These are phyloP conservation scores for Echinosophora koreensis DNA, from an alignment of 306 rosid genomes.

Conservation along the genomic window DNA sequence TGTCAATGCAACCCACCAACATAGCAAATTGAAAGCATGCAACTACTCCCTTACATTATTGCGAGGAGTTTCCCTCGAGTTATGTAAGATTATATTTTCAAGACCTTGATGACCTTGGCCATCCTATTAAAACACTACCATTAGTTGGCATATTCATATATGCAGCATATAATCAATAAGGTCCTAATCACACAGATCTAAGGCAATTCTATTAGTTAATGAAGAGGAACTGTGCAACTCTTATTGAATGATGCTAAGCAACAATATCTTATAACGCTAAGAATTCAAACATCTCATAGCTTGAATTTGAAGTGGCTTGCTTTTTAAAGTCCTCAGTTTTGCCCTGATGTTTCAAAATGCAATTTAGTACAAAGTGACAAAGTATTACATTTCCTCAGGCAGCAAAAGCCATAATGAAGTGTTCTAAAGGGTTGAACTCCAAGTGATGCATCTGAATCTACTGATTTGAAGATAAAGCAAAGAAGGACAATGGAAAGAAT, in stretches of 20 bases:
- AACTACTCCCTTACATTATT: background rate
- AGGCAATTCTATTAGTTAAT: background rate
- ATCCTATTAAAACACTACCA: too few species aligned
- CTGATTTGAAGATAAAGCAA: slow-evolving; percentile 9
- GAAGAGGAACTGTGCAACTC: background rate
- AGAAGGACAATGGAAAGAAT: slow-evolving; percentile 20
- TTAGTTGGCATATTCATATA: too few species aligned
- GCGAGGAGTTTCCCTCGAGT: background rate
- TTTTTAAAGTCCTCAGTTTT: background rate
- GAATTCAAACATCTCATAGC: slow-evolving; percentile 26
- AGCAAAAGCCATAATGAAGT: background rate
- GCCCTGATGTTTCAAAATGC: slow-evolving; percentile 20
- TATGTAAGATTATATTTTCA: background rate
- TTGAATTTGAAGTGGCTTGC: slow-evolving; percentile 13
- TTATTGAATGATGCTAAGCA: slow-evolving; percentile 31
- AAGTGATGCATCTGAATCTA: background rate
- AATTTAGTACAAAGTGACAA: slow-evolving; percentile 13
- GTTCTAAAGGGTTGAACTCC: slow-evolving; percentile 13
- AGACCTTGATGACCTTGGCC: too few species aligned
- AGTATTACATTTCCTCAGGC: background rate
- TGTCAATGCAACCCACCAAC: too few species aligned
- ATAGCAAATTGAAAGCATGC: too few species aligned
- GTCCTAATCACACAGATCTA: slow-evolving; percentile 28
- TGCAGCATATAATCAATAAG: background rate
- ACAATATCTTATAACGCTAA: background rate